Evolutionary conservation across 495 filamentous ascomycete species (phyloP).

Genomic region (Bacidia gigantensis): DNA sequence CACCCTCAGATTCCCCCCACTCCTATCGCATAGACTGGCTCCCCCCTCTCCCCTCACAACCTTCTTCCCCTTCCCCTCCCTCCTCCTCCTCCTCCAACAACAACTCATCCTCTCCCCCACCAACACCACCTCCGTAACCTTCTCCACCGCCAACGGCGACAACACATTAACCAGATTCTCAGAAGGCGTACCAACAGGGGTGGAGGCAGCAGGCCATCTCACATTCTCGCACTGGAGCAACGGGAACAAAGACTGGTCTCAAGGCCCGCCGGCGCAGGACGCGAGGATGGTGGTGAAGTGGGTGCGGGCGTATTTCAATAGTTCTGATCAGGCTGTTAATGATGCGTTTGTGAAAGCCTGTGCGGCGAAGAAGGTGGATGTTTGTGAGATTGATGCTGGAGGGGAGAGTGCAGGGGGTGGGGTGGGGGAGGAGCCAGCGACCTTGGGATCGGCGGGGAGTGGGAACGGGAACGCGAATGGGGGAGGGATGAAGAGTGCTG

Average conservation of each 20-base stretch:
- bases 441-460: not conserved
- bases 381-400: slow-evolving; percentile 42
- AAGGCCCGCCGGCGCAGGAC: slow-evolving; percentile 48
- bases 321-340: slow-evolving; percentile 31
- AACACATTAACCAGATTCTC: not conserved
- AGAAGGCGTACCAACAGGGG: not conserved
- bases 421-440: slow-evolving; percentile 16
- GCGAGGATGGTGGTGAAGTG: slow-evolving; percentile 47
- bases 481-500: no score
- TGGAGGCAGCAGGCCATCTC: slow-evolving; percentile 44
- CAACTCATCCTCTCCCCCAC: slow-evolving; percentile 6
- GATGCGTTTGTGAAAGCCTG: slow-evolving; percentile 36
- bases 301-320: slow-evolving; percentile 69
- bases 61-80: slow-evolving; percentile 44
- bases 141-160: not conserved
- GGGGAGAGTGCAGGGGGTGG: slow-evolving; percentile 32
- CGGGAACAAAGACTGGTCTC: slow-evolving; percentile 53
- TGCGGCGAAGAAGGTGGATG: slow-evolving; percentile 22
- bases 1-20: slow-evolving; percentile 43
- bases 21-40: slow-evolving; percentile 69
- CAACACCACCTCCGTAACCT: slow-evolving; percentile 13
- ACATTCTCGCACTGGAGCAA: slow-evolving; percentile 69
- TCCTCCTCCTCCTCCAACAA: slow-evolving; percentile 18
- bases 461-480: no score
- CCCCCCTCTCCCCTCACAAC: slow-evolving; percentile 45